Evolutionary conservation across 768 basidiomycete species (phyloP), one percentile per base, ranked within the genome.

Genomic region (Pilatotrama ljubarskyi): DNA sequence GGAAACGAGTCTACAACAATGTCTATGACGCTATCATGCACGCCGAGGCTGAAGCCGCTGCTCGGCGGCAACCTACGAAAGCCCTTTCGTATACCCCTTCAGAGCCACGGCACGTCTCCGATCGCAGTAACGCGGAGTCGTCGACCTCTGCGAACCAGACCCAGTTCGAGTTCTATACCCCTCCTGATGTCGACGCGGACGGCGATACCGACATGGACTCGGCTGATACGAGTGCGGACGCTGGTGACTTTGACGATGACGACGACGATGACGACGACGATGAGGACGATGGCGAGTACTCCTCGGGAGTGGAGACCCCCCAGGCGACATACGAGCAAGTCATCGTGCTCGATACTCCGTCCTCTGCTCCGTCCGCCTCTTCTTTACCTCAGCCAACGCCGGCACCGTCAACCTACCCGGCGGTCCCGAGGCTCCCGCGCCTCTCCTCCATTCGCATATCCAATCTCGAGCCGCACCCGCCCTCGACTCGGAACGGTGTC

Each of bases 131-230:
- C 13, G 38, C 14, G 4, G 14, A 14, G 6, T 40, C 38, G n/a
- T 3, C 13, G 14, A 40, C 6, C 13, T 14, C n/a, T 40, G 38
- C 38, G n/a, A 14, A 3, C 38, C 6, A 5, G 4, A 18, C 57
- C 9, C 60, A 58, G 47, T 67, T 67, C 43, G 44, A 51, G 25
- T 55, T 51, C 42, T 67, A 62, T 40, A 58, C 61, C 17, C 61
- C 66, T 10, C 22, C 26, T 1, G 44, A 35, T 11, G 37, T 22
- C 9, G 65, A 63, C 37, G 54, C 43, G 14, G 60, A 61, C 20
- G 54, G 38, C 2, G 43, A 43, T 32, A 40, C 25, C 18, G 53
- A 54, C 26, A 59, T 58, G 51, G 55, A 57, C 20, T 29, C 41
- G 9, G 49, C n/a, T n/a, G n/a, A n/a, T n/a, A n/a, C n/a, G n/a